A percentile compares a stretch with the other conserved stretches of the same genome.
Evolutionary conservation across 2,329 filamentous ascomycete genomes (phyloP).

Genomic region (Fonsecaea nubica): DNA sequence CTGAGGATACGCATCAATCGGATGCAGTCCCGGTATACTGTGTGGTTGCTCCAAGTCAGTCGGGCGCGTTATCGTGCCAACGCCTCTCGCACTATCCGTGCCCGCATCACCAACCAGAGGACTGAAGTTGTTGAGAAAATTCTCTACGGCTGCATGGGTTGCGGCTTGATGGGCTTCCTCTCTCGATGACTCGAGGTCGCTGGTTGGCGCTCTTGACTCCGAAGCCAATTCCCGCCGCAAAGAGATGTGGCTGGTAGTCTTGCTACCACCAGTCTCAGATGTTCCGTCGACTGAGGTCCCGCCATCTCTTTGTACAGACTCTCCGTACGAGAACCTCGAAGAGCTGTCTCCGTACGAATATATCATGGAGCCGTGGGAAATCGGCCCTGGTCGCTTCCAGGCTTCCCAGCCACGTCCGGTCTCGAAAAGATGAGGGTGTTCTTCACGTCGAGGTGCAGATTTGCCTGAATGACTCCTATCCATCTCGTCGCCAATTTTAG

Average conservation of each 20-base stretch:
- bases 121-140: constrained; percentile 37
- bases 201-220: constrained; percentile 2
- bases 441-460: too few relatives aligned
- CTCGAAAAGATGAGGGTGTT: neutral
- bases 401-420: constrained; percentile 5
- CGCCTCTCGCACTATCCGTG: neutral
- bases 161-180: constrained; percentile 1
- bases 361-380: constrained; percentile 24
- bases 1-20: neutral
- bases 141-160: constrained; percentile 26
- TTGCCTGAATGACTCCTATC: neutral
- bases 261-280: constrained; percentile 26
- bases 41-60: neutral
- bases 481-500: neutral
- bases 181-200: constrained; percentile 1
- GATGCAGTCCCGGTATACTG: neutral
- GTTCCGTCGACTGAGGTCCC: constrained; percentile 17
- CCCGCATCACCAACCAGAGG: constrained; percentile 11
- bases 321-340: constrained; percentile 27
- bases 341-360: constrained; percentile 28
- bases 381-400: constrained; percentile 15
- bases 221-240: constrained; percentile 9
- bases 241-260: constrained; percentile 19
- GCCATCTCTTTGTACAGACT: constrained; percentile 17
- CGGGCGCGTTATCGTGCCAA: neutral